Percentiles rank a stretch among this genome's conserved stretches.
phyloP scores from a whole-genome alignment of 805 yeast genomes.

The Naumovozyma baii region DNA sequence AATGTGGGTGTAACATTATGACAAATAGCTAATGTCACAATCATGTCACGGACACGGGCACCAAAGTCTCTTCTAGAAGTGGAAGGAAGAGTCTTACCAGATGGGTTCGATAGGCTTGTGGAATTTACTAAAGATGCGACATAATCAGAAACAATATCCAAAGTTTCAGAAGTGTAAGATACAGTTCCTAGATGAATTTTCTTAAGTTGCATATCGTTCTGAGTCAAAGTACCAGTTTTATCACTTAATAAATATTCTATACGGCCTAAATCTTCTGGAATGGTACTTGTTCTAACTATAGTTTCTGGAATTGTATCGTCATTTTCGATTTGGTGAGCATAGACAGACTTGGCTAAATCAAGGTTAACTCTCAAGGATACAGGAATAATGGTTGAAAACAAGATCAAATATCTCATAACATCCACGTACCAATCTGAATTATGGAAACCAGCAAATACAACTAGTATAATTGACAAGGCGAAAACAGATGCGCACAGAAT shows the following conservation, averaged over 20 bases:
- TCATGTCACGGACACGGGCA: constrained; percentile 66
- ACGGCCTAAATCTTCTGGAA: constrained; percentile 95
- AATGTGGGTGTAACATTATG: constrained; percentile 94
- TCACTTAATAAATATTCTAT: constrained; percentile 87
- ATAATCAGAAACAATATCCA: constrained; percentile 77
- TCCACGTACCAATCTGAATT: constrained; percentile 75
- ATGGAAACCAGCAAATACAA: constrained; percentile 68
- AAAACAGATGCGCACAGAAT: constrained; percentile 83
- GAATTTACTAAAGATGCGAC: constrained; percentile 32
- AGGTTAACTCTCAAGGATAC: constrained; percentile 89
- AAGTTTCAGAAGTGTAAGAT: constrained; percentile 82
- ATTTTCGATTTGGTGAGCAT: constrained; percentile 89
- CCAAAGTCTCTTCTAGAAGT: constrained; percentile 59
- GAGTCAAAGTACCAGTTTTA: constrained; percentile 95
- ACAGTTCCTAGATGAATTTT: constrained; percentile 88
- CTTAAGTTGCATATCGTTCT: constrained; percentile 94
- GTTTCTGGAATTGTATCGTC: constrained; percentile 76
- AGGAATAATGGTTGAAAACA: constrained; percentile 92
- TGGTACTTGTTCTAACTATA: constrained; percentile 91
- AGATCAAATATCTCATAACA: constrained; percentile 78
- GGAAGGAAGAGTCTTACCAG: constrained; percentile 12
- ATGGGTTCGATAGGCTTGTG: constrained; percentile 7
- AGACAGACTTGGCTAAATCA: constrained; percentile 91
- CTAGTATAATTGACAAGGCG: constrained; percentile 62
- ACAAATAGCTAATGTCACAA: constrained; percentile 80